A percentile compares a stretch with the other conserved stretches of the same genome.
These are phyloP conservation scores for Colletotrichum siamense DNA, from an alignment of 2,329 filamentous ascomycete species.

Conservation along the genomic window DNA sequence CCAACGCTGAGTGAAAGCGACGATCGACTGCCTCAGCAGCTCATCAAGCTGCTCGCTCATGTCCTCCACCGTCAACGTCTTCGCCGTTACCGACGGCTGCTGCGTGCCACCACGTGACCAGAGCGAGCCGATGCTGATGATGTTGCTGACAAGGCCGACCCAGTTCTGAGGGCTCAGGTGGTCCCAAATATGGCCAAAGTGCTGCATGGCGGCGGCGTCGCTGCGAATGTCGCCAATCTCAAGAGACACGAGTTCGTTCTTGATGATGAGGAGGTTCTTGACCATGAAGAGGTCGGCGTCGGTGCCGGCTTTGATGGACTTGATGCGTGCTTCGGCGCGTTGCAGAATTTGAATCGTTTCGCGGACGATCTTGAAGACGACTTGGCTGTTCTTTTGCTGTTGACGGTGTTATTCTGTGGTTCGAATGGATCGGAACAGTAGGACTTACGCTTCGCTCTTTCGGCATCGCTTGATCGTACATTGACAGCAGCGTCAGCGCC, in stretches of 20 bases:
- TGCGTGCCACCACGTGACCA: conserved; percentile 39
- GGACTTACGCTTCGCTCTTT: conserved; percentile 65
- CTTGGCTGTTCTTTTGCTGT: conserved; percentile 57
- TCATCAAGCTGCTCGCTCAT: conserved; percentile 71
- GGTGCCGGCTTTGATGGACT: conserved; percentile 61
- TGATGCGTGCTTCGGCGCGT: conserved; percentile 75
- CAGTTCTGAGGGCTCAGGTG: conserved; percentile 63
- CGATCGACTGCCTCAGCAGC: conserved; percentile 66
- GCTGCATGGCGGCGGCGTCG: conserved; percentile 58
- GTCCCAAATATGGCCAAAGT: conserved; percentile 71
- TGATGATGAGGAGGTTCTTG: conserved; percentile 91
- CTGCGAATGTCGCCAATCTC: conserved; percentile 80
- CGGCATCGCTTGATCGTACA: conserved; percentile 70
- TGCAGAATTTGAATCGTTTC: conserved; percentile 87
- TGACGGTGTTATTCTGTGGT: background rate
- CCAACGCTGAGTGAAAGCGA: conserved; percentile 67
- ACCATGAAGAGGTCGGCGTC: conserved; percentile 93
- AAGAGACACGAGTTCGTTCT: conserved; percentile 94
- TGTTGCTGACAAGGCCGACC: conserved; percentile 63
- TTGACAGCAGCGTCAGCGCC: conserved; percentile 62
- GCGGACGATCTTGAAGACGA: conserved; percentile 77
- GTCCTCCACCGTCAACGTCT: conserved; percentile 53
- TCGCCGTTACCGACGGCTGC: conserved; percentile 30
- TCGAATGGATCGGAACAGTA: accelerated
- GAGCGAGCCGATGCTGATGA: conserved; percentile 58